phyloP scores from a whole-genome alignment of 306 rosid genomes.

The Castanea sativa region DNA sequence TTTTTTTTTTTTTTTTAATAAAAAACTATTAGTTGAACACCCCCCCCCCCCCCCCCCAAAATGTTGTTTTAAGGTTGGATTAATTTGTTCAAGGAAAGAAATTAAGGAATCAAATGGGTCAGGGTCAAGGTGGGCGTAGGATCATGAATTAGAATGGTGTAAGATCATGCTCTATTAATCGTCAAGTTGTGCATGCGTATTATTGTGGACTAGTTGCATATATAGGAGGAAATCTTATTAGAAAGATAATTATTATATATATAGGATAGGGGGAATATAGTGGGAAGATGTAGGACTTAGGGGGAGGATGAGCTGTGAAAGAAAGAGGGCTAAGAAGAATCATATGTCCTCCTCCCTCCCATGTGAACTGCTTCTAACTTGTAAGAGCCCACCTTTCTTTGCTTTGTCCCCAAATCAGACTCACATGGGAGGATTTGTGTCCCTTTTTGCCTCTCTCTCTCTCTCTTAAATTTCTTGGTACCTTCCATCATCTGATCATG shows the following conservation, averaged over 20 bases:
- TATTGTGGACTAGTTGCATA: background rate
- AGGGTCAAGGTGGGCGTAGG: background rate
- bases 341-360: slow-evolving; percentile 56
- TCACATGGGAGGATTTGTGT: slow-evolving; percentile 65
- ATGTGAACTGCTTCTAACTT: slow-evolving; percentile 68
- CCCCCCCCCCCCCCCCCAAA: no score
- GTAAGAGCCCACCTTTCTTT: slow-evolving; percentile 56
- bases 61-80: no score
- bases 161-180: background rate
- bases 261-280: slow-evolving; percentile 13
- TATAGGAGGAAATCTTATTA: slow-evolving; percentile 23
- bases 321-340: slow-evolving; percentile 47
- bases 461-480: slow-evolving; percentile 21
- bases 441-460: slow-evolving; percentile 21
- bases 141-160: background rate
- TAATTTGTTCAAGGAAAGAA: no score
- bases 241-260: slow-evolving; percentile 25
- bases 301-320: slow-evolving; percentile 75
- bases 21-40: no score
- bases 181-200: background rate
- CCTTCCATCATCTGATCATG: slow-evolving; percentile 45
- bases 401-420: slow-evolving; percentile 74
- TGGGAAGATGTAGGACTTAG: slow-evolving; percentile 35
- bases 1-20: no score
- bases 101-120: no score